Percentiles rank a stretch among this genome's conserved stretches.
phyloP scores from a whole-genome alignment of 345 rosid genomes.

The Eucalyptus polyanthemos region DNA sequence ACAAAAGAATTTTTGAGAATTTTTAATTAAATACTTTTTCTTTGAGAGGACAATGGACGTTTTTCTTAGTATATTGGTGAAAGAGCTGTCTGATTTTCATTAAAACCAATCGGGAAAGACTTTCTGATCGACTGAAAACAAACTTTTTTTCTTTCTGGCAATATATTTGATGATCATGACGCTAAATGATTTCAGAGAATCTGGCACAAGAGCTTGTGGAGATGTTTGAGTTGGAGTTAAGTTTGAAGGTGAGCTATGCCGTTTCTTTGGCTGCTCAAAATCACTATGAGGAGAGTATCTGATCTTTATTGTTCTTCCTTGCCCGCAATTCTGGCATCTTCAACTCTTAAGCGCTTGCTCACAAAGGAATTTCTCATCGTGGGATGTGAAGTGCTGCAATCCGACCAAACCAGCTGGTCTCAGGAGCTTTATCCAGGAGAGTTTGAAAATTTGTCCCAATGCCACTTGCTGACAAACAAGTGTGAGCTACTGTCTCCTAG shows the following conservation, averaged over 20 bases:
- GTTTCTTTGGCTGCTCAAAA: not conserved
- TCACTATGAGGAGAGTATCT: not conserved
- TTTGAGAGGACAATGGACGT: not conserved
- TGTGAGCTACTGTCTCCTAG: slow-evolving; percentile 30
- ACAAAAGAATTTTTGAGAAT: not conserved
- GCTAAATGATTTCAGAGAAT: slow-evolving; percentile 34
- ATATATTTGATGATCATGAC: not conserved
- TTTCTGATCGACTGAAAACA: not conserved
- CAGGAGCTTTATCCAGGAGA: slow-evolving; percentile 73
- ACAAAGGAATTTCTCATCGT: slow-evolving; percentile 34
- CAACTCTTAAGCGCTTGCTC: slow-evolving; percentile 39
- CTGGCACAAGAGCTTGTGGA: slow-evolving; percentile 66
- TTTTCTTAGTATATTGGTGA: not conserved
- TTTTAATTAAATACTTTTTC: not conserved
- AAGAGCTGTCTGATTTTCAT: not conserved
- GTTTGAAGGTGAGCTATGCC: slow-evolving; percentile 42
- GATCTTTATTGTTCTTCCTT: not conserved
- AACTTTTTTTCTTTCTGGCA: not conserved
- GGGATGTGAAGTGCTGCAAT: slow-evolving; percentile 32
- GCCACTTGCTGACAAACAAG: slow-evolving; percentile 36
- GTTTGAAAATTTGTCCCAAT: slow-evolving; percentile 38
- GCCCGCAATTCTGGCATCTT: not conserved
- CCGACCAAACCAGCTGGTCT: slow-evolving; percentile 31
- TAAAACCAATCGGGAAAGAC: not conserved
- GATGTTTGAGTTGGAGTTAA: slow-evolving; percentile 64